Conservation (phyloP, 495 filamentous ascomycete species). For the Lasiosphaeria ovina region DNA sequence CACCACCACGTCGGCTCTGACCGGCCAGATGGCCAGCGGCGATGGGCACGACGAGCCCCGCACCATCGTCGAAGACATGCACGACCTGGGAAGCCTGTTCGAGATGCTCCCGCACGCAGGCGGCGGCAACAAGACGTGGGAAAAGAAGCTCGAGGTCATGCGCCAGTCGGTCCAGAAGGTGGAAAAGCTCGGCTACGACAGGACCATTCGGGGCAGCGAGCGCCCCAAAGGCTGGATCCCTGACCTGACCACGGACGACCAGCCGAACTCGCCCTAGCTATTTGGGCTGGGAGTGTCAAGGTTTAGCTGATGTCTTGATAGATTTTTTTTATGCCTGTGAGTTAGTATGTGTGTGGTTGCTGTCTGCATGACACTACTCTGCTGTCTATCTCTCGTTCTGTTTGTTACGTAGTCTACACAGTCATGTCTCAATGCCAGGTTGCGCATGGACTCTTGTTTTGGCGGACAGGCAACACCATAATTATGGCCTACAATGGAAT, state of each 20-base stretch:
- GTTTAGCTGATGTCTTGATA: too few species aligned
- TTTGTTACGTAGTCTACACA: too few species aligned
- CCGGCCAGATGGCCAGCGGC: conserved; percentile 50
- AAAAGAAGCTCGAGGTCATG: conserved; percentile 87
- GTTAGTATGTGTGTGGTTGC: too few species aligned
- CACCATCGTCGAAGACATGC: conserved; percentile 72
- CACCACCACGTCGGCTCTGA: conserved; percentile 72
- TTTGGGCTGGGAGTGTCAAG: background rate
- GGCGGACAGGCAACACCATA: too few species aligned
- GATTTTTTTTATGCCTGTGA: too few species aligned
- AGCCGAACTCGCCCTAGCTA: conserved; percentile 20
- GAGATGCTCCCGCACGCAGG: conserved; percentile 62
- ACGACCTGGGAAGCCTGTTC: conserved; percentile 67
- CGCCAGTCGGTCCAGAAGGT: conserved; percentile 87
- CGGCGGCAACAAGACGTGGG: conserved; percentile 42
- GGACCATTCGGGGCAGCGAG: conserved; percentile 82
- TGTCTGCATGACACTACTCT: too few species aligned
- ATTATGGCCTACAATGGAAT: too few species aligned
- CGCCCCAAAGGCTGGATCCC: conserved; percentile 91
- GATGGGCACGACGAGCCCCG: conserved; percentile 27
- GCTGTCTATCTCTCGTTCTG: too few species aligned
- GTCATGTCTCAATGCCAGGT: too few species aligned
- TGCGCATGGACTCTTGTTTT: too few species aligned
- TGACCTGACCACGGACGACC: conserved; percentile 53
- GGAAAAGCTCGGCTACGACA: conserved; percentile 81